A percentile compares a stretch with the other conserved stretches of the same genome.
Conservation (phyloP, 306 rosid genomes). For the Fragaria vesca region DNA sequence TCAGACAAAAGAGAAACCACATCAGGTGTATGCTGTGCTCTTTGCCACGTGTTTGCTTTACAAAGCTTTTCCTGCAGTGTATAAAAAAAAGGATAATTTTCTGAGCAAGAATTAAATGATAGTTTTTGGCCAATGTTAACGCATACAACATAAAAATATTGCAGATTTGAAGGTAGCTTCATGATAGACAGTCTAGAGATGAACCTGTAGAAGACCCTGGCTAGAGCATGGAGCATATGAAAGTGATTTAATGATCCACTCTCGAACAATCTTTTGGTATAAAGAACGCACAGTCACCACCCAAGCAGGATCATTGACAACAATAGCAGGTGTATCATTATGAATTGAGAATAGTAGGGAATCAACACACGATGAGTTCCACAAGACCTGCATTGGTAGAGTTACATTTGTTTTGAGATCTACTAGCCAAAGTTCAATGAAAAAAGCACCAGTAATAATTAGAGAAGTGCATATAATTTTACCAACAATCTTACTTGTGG, state of each 20-base stretch:
- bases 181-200: conserved; percentile 27
- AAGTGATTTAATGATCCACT: conserved; percentile 89
- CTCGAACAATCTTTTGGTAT: conserved; percentile 90
- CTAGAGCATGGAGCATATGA: conserved; percentile 94
- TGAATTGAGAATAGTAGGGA: conserved; percentile 79
- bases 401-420: conserved; percentile 27
- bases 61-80: conserved; percentile 80
- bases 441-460: not conserved
- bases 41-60: conserved; percentile 92
- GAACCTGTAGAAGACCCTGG: conserved; percentile 99
- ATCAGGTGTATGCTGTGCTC: conserved; percentile 88
- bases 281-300: conserved; percentile 74
- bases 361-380: conserved; percentile 90
- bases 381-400: conserved; percentile 70
- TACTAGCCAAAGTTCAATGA: conserved; percentile 21
- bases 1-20: conserved; percentile 92
- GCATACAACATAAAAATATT: not conserved
- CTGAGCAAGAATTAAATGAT: not conserved
- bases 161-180: conserved; percentile 8
- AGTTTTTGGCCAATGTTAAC: not conserved
- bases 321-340: conserved; percentile 66
- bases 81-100: conserved; percentile 15
- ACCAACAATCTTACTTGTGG: conserved; percentile 62
- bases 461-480: conserved; percentile 12
- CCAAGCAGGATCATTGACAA: conserved; percentile 94